Percentiles rank a stretch among this genome's conserved stretches.
These are phyloP conservation scores for Fusarium veterinarium DNA, from an alignment of 2,329 filamentous ascomycete species.

Conservation along the genomic window DNA sequence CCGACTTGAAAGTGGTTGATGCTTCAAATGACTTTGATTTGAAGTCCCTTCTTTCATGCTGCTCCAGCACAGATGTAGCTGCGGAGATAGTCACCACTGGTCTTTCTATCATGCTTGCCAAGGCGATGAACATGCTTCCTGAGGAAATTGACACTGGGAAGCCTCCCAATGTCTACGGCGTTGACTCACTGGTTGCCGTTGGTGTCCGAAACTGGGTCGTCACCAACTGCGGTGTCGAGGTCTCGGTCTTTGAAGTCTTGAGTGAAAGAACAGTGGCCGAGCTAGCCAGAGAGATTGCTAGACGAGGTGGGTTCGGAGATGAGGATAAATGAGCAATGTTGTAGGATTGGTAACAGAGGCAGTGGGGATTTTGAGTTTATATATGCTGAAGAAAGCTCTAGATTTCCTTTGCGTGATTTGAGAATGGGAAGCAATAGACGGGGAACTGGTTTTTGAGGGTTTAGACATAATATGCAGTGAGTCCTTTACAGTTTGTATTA, in stretches of 20 bases:
- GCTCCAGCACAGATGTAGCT: constrained; percentile 45
- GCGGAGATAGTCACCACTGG: constrained; percentile 51
- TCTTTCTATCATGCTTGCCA: constrained; percentile 55
- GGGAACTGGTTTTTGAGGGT: background rate
- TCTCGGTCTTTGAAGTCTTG: constrained; percentile 62
- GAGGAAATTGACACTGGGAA: constrained; percentile 58
- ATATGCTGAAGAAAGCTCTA: background rate
- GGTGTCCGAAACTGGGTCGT: constrained; percentile 64
- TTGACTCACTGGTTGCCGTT: constrained; percentile 66
- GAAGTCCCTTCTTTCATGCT: constrained; percentile 49
- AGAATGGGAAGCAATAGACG: background rate
- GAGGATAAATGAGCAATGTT: constrained; percentile 11
- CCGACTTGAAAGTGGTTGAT: constrained; percentile 40
- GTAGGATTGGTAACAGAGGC: background rate
- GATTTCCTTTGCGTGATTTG: background rate
- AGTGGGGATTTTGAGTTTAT: background rate
- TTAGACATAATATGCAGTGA: background rate
- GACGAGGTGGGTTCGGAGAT: constrained; percentile 46
- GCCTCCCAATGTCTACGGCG: constrained; percentile 59
- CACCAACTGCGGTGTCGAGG: constrained; percentile 55
- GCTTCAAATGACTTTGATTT: constrained; percentile 42
- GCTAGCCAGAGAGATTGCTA: constrained; percentile 52
- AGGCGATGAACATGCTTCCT: constrained; percentile 58
- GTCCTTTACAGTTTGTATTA: background rate
- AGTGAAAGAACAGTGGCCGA: constrained; percentile 56